Evolutionary conservation across 306 rosid genomes (phyloP), one percentile per base, ranked within the genome.

Genomic region (Coriaria nepalensis): DNA sequence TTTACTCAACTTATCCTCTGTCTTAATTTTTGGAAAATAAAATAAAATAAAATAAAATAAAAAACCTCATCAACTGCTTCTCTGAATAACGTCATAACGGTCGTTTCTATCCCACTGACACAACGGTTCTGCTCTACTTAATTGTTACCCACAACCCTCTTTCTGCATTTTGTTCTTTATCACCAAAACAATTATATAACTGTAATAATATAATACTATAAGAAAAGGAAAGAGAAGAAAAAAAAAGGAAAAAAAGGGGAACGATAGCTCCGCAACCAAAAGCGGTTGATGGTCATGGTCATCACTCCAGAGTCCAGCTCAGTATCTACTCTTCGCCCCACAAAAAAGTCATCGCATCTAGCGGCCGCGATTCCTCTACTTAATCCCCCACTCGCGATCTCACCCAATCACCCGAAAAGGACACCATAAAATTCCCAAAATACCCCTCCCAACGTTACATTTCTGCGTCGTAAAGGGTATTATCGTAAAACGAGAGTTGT

Each of bases 371-470:
- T 52, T 55, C 6, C 40, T 40, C n/a, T 8, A 1, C 9, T 12
- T 38, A 32, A 9, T 15, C 33, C 7, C 9, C 6, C 10, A 33
- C 46, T 10, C 2, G 0, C 51, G 11, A 44, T 10, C 39, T 29
- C 43, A 33, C n/a, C 56, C 37, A 32, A 52, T 52, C 8, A 43
- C 0, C 41, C 59, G 35, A 6, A 46, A 13, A 33, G 10, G 43
- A 3, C 12, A 0, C 4, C 2, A n/a, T 5, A 4, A 5, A 32
- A 10, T 61, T 50, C 75, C 86, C 42, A 67, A 52, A 67, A 15
- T 50, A 53, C 82, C 83, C 87, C 29, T 58, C 9, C 2, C 5
- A 67, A 68, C 69, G 77, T 62, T 64, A 62, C 11, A 53, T 32
- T 15, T 5, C 5, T 4, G 29, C 5, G 59, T 34, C 6, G 11